Conservation (phyloP, 139 green algal genomes). For the Trebouxia sp. region DNA sequence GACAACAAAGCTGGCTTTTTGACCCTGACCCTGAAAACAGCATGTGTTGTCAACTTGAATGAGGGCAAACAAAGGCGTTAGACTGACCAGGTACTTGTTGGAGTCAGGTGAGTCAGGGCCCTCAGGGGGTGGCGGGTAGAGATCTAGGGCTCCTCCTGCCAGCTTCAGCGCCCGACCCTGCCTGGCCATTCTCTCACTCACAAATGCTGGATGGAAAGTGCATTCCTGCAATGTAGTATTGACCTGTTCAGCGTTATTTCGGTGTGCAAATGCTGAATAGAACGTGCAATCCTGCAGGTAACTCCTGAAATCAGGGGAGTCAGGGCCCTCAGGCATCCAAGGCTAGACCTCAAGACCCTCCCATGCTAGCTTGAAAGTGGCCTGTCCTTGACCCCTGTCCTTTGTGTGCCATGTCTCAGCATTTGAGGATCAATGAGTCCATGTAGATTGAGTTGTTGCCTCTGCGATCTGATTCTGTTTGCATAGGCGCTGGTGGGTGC, state of each 20-base stretch:
- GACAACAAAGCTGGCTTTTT: too few species aligned
- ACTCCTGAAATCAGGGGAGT: background rate
- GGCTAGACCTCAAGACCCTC: background rate
- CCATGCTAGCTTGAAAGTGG: background rate
- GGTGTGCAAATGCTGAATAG: background rate
- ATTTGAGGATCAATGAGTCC: background rate
- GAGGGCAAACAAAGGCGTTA: background rate
- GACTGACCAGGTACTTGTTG: constrained; percentile 6
- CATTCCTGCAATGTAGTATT: constrained; percentile 15
- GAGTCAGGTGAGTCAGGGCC: constrained; percentile 7
- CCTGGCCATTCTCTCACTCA: constrained; percentile 11
- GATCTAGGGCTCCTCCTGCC: background rate
- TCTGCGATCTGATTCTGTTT: too few species aligned
- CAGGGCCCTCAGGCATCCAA: background rate
- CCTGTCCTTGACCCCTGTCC: background rate
- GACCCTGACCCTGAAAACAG: background rate
- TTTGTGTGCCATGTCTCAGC: background rate
- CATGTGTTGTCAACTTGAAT: background rate
- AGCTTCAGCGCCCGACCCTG: constrained; percentile 18
- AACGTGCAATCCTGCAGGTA: constrained; percentile 29
- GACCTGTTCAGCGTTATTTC: background rate
- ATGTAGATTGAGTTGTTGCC: too few species aligned
- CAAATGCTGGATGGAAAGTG: constrained; percentile 21
- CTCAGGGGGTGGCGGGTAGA: background rate
- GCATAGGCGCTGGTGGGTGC: too few species aligned